These are phyloP conservation scores for Hypoxylon sp. DNA, from an alignment of 2,329 filamentous ascomycete genomes.

Conservation along the genomic window DNA sequence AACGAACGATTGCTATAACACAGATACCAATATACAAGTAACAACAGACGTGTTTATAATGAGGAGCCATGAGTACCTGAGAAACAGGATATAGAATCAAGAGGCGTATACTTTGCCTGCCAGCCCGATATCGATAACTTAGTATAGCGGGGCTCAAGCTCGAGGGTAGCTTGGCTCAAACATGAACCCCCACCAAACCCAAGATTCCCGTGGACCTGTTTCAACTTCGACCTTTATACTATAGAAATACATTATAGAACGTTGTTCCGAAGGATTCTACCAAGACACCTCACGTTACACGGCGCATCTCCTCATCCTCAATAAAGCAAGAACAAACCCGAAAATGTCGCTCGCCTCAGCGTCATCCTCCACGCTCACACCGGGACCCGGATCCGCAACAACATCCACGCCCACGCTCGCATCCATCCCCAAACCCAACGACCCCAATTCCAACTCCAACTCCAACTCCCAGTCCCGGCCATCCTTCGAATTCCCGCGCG, in stretches of 20 bases:
- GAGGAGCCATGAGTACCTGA: neutral
- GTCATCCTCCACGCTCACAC: neutral
- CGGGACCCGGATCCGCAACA: neutral
- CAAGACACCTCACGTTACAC: neutral
- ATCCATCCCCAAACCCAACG: conserved; percentile 10
- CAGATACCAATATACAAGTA: conserved; percentile 20
- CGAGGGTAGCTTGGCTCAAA: conserved; percentile 12
- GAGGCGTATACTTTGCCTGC: neutral
- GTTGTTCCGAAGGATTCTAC: neutral
- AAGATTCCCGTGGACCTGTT: neutral
- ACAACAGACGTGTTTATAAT: neutral
- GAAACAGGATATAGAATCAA: neutral
- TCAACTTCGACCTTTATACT: neutral
- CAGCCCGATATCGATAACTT: conserved; percentile 4
- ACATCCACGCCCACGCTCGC: conserved; percentile 15
- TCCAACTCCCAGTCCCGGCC: conserved; percentile 7
- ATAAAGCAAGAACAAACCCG: neutral
- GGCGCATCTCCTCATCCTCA: neutral
- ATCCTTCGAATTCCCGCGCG: conserved; percentile 71
- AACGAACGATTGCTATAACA: conserved; percentile 16
- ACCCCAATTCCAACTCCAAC: neutral
- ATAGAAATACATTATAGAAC: neutral
- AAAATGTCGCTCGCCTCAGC: conserved; percentile 6
- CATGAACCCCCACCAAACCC: conserved; percentile 10
- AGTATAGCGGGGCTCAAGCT: conserved; percentile 6